Conservation (phyloP, 2,329 filamentous ascomycete genomes). For the Rhynchosporium secalis region DNA sequence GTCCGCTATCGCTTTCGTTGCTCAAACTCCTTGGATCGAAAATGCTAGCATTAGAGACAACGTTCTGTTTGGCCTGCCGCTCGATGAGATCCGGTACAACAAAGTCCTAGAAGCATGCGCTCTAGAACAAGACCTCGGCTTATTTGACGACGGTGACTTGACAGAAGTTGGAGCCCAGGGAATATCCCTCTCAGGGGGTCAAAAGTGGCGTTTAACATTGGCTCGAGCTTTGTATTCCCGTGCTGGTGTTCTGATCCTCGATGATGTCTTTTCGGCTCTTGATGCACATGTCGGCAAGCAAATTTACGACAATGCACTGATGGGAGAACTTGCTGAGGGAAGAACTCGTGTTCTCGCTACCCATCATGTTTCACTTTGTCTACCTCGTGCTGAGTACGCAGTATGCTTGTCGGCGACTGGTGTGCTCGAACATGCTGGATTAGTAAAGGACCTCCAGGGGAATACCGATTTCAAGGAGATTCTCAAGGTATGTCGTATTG, state of each 20-base stretch:
- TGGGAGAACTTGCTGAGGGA: constrained; percentile 64
- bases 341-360: constrained; percentile 77
- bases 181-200: constrained; percentile 65
- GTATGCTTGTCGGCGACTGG: constrained; percentile 52
- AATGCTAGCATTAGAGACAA: constrained; percentile 76
- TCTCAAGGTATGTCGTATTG: constrained; percentile 12
- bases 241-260: constrained; percentile 72
- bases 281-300: constrained; percentile 78
- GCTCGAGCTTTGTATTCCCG: constrained; percentile 77
- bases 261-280: constrained; percentile 80
- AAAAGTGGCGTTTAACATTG: constrained; percentile 77
- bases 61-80: constrained; percentile 72
- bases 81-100: constrained; percentile 63
- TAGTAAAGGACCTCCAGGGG: constrained; percentile 18
- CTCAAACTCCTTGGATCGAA: constrained; percentile 82
- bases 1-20: constrained; percentile 68
- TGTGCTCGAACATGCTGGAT: constrained; percentile 19
- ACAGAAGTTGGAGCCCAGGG: constrained; percentile 83
- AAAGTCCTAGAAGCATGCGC: constrained; percentile 71
- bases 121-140: constrained; percentile 70
- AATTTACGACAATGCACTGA: constrained; percentile 73
- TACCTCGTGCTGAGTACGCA: constrained; percentile 69
- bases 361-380: constrained; percentile 71
- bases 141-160: constrained; percentile 70
- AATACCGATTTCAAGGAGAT: constrained; percentile 20